Evolutionary conservation across 345 rosid genomes (phyloP), one percentile per base, ranked within the genome.

Genomic region (Melastoma malabathricum): DNA sequence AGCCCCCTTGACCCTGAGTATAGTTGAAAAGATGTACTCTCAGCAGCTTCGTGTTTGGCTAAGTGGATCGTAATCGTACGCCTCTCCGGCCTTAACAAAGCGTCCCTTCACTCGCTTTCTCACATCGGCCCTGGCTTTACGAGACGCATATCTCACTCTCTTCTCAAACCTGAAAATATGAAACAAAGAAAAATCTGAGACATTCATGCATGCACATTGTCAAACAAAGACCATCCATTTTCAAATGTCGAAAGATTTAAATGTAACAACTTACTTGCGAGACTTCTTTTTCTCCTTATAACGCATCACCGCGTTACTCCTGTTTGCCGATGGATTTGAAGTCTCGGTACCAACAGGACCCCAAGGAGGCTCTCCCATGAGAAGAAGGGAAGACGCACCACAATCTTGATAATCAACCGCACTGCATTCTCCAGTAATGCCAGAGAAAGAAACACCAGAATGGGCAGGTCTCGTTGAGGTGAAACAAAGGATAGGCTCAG

Each of bases 61-160:
- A 70, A 86, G 58, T 0, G 96, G 97, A 48, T 89, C 96, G 44
- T 86, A 89, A 66, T 89, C 97, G 68, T 79, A 89, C 57, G 79
- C 86, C 57, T 86, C 92, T 54, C 98, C 96, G 45, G 92, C 87
- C 71, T 90, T 90, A 55, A 90, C 92, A 61, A 90, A 90, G 23
- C 98, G 59, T 9, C 98, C 98, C 72, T 90, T 90, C 52, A 80
- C 98, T 18, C 98, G 90, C 73, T 68, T 83, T 71, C 98, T 80
- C 46, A 83, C 96, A 55, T 90, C 96, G 34, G 98, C 98, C 72
- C 98, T 84, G 62, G 94, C 98, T 75, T 90, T 90, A 34, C 96
- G 86, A 39, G 98, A 84, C 39, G 82, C 96, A 59, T 90, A 90
- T 67, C 98, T 75, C 60, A 90, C 96, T 63, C 38, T 74, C 76